Conservation (phyloP, 2,329 filamentous ascomycete genomes). For the Allantophomopsis lycopodina region DNA sequence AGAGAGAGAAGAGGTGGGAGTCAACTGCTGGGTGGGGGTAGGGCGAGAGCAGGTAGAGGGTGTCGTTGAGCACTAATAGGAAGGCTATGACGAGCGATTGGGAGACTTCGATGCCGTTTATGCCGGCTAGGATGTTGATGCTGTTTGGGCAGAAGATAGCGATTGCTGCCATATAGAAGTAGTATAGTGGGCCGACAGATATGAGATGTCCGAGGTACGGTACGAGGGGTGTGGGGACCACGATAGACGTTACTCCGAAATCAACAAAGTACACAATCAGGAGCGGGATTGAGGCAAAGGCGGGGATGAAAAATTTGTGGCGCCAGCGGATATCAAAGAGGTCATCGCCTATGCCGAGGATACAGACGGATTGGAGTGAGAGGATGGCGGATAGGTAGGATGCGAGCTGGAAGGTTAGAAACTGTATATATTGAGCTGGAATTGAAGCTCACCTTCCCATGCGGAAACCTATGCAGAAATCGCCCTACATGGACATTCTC, state of each 20-base stretch:
- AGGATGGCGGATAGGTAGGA: slow-evolving; percentile 91
- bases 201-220: slow-evolving; percentile 69
- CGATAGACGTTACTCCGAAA: slow-evolving; percentile 91
- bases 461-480: slow-evolving; percentile 81
- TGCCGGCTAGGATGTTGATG: slow-evolving; percentile 99
- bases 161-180: slow-evolving; percentile 90
- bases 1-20: slow-evolving; percentile 91
- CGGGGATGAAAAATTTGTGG: slow-evolving; percentile 96
- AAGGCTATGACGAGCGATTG: slow-evolving; percentile 85
- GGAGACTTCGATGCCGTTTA: slow-evolving; percentile 94
- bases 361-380: slow-evolving; percentile 78
- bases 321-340: slow-evolving; percentile 97
- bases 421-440: not conserved
- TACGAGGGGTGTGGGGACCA: slow-evolving; percentile 76
- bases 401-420: slow-evolving; percentile 49
- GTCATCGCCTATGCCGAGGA: slow-evolving; percentile 90
- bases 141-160: slow-evolving; percentile 97
- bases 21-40: slow-evolving; percentile 91
- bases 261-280: slow-evolving; percentile 97
- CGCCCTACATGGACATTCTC: slow-evolving; percentile 52
- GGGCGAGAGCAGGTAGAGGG: slow-evolving; percentile 69
- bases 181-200: slow-evolving; percentile 75
- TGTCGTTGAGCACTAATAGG: slow-evolving; percentile 76
- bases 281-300: slow-evolving; percentile 83
- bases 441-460: slow-evolving; percentile 58